phyloP scores from a whole-genome alignment of 2,329 filamentous ascomycete genomes.

The Arthrobotrys pseudoclavata region DNA sequence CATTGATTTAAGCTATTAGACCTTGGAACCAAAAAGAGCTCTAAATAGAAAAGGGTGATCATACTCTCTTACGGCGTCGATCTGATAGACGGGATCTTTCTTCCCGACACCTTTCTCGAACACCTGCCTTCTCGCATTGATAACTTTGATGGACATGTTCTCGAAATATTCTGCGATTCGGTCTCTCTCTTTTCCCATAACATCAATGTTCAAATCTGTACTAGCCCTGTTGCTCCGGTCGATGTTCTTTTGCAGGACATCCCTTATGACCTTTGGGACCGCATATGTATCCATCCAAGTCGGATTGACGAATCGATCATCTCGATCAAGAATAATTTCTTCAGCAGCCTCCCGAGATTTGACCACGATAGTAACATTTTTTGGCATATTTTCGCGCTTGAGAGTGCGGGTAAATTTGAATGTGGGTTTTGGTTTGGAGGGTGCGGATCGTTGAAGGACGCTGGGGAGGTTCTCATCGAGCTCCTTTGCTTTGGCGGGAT shows the following conservation, averaged over 20 bases:
- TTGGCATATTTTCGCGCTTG: conserved; percentile 40
- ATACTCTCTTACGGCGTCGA: conserved; percentile 63
- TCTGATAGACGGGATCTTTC: conserved; percentile 59
- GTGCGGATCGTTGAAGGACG: conserved; percentile 1
- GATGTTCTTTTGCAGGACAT: conserved; percentile 37
- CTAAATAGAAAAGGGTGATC: not conserved
- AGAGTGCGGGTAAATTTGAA: conserved; percentile 32
- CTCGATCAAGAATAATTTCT: conserved; percentile 36
- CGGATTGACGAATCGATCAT: conserved; percentile 46
- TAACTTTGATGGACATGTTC: conserved; percentile 36
- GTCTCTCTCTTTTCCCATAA: conserved; percentile 44
- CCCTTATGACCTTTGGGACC: conserved; percentile 23
- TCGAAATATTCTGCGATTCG: conserved; percentile 40
- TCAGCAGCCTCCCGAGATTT: conserved; percentile 50
- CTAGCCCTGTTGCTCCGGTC: conserved; percentile 25
- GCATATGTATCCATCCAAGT: conserved; percentile 50
- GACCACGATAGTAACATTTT: conserved; percentile 46
- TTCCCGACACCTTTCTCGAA: conserved; percentile 21
- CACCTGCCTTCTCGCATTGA: conserved; percentile 40
- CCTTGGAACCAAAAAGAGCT: not conserved
- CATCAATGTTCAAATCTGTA: conserved; percentile 37
- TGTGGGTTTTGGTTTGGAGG: conserved; percentile 39
- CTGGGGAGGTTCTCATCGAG: conserved; percentile 14
- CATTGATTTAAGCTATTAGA: conserved; percentile 1
- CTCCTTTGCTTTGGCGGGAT: conserved; percentile 35